Evolutionary conservation across 2,329 filamentous ascomycete genomes (phyloP), one percentile per base, ranked within the genome.

Genomic region (Cercospora sp.): DNA sequence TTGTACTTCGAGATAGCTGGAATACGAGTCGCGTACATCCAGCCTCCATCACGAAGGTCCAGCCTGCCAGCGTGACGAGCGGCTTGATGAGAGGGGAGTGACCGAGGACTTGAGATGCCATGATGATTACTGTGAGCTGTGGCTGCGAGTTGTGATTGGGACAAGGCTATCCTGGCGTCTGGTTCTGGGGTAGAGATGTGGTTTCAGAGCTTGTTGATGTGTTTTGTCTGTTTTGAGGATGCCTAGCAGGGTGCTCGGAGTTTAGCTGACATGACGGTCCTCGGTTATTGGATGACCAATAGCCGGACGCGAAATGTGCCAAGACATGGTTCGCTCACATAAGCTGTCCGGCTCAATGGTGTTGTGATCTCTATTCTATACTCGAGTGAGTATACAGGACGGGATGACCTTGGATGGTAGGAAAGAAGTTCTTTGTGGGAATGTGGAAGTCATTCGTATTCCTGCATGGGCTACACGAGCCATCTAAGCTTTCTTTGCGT

Each of bases 401-500:
- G 16, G 26, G 12, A n/a, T 6, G 49, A 2, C 49, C 6, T 55
- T 28, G 5, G 6, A 55, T 9, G 2, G 2, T n/a, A 55, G 24
- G 3, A 26, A 24, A 24, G 24, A 24, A 24, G 24, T 24, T 24
- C 24, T 24, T 24, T 2, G 3, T 24, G 24, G 24, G 24, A 24
- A 24, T 24, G 24, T 24, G 24, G 24, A 24, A 24, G 24, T 24
- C 24, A 24, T 24, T 24, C 24, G 24, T 24, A 24, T 24, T 24
- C 24, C 24, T 24, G 24, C 24, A 24, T 24, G 24, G 49, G 49
- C 49, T 55, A 55, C 24, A 16, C 21, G 49, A 55, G 49, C 55
- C 43, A 62, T 49, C 66, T 68, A 66, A 30, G 68, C 80, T 82
- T 91, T 92, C 86, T 93, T 93, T 9, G 88, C 89, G 65, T 96